Evolutionary conservation across 2,329 filamentous ascomycete genomes (phyloP), one percentile per base, ranked within the genome.

Genomic region (Xylariaceae sp.): DNA sequence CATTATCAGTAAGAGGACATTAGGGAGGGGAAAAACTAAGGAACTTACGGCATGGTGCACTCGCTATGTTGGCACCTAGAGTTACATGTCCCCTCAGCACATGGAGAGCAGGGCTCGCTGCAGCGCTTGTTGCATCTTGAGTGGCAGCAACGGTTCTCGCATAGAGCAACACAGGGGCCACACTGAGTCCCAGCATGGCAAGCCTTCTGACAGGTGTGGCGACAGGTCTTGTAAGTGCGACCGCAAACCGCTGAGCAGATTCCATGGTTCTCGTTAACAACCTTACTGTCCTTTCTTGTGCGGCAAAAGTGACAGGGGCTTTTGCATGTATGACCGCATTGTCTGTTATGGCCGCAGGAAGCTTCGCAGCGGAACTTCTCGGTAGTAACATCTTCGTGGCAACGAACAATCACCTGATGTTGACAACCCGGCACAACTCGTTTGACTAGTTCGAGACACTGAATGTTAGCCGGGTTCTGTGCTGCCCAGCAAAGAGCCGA

Each of bases 281-380:
- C 40, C 2, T 67, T 72, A 0, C 67, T 65, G 0, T 67, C 65
- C 6, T 68, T 58, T 20, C 68, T 71, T 2, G 44, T 62, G 3
- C 73, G 75, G 67, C 86, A 90, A 0, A 57, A 48, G 6, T 54
- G 67, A 62, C 86, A 89, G 6, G 27, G 32, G 2, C 70, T 72
- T 4, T 62, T 72, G 66, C 86, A 89, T 1, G 50, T 51, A 62
- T 89, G 86, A 0, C 87, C 84, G 60, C 87, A 91, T 0, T 67
- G 23, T 1, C 84, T 72, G 0, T 64, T 35, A 0, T 59, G 57
- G 1, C 67, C 71, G 59, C 87, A 91, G 1, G 57, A 44, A 1
- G 67, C 69, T 0, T 40, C 49, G 63, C 87, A 91, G 1, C 35
- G 55, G 63, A 79, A 87, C 0, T 41, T 20, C 0, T 64, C 21